Evolutionary conservation across 768 basidiomycete species (phyloP).

Genomic region (Coprinopsis marcescibilis): DNA sequence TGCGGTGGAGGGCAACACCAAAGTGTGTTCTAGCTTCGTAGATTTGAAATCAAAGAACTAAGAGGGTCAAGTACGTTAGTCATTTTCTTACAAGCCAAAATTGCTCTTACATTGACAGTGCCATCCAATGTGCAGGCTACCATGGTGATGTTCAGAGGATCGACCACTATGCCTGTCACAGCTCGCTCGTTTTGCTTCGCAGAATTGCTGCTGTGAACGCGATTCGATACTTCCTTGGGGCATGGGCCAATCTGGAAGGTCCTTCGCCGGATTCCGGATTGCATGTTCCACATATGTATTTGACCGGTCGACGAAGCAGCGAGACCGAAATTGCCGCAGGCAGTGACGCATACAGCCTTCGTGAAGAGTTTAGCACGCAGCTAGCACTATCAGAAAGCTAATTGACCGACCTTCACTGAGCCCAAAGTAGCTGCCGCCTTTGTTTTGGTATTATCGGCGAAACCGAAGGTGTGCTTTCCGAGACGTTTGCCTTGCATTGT

Average conservation of each 20-base stretch:
- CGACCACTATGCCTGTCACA: slow-evolving; percentile 80
- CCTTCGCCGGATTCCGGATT: slow-evolving; percentile 84
- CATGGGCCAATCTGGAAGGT: slow-evolving; percentile 63
- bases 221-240: slow-evolving; percentile 47
- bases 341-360: slow-evolving; percentile 81
- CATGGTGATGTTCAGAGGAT: slow-evolving; percentile 75
- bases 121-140: slow-evolving; percentile 88
- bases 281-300: slow-evolving; percentile 95
- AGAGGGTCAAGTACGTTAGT: slow-evolving; percentile 3
- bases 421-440: slow-evolving; percentile 46
- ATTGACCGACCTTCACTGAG: slow-evolving; percentile 56
- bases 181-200: slow-evolving; percentile 43
- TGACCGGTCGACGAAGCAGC: slow-evolving; percentile 76
- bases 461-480: slow-evolving; percentile 68
- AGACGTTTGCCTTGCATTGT: slow-evolving; percentile 74
- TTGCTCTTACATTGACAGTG: slow-evolving; percentile 70
- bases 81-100: not conserved
- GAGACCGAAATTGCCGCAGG: slow-evolving; percentile 94
- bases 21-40: slow-evolving; percentile 60
- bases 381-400: not conserved
- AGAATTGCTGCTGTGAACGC: slow-evolving; percentile 31
- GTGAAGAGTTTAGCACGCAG: slow-evolving; percentile 5
- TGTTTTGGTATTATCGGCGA: slow-evolving; percentile 43
- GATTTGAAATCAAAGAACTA: slow-evolving; percentile 98
- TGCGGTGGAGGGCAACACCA: slow-evolving; percentile 62